Evolutionary conservation across 2,329 filamentous ascomycete genomes (phyloP).

Genomic region (Pseudocercospora crystallina): DNA sequence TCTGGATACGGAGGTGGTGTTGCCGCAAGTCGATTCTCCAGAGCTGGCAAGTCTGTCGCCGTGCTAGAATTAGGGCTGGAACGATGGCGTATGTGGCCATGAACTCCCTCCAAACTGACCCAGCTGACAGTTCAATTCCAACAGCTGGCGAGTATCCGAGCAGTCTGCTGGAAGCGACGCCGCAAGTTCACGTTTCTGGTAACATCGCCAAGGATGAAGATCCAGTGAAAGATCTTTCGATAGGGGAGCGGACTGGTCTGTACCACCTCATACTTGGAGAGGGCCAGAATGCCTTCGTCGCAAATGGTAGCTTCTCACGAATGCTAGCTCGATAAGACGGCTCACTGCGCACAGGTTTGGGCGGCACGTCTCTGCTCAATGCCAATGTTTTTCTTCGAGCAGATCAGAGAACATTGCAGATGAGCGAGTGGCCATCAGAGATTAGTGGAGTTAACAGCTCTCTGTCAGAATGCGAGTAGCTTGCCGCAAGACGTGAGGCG

Average conservation of each 20-base stretch:
- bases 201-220: not conserved
- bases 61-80: constrained; percentile 65
- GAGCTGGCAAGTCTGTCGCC: constrained; percentile 61
- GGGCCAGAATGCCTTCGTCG: constrained; percentile 63
- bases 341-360: constrained; percentile 42
- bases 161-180: constrained; percentile 46
- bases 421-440: constrained; percentile 56
- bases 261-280: constrained; percentile 64
- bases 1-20: constrained; percentile 69
- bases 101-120: not conserved
- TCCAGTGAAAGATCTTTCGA: constrained; percentile 10
- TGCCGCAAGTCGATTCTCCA: constrained; percentile 64
- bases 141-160: constrained; percentile 60
- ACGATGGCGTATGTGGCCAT: constrained; percentile 50
- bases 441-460: constrained; percentile 24
- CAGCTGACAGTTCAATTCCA: not conserved
- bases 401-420: constrained; percentile 54
- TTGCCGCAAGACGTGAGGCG: not conserved
- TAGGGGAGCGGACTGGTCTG: constrained; percentile 59
- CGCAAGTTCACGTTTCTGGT: constrained; percentile 59
- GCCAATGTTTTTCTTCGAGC: constrained; percentile 66
- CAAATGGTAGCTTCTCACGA: constrained; percentile 45
- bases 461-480: not conserved
- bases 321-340: not conserved
- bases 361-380: constrained; percentile 66